Base-by-base conservation (phyloP, 2,329 filamentous ascomycete genomes). In the Fusarium sp. region DNA sequence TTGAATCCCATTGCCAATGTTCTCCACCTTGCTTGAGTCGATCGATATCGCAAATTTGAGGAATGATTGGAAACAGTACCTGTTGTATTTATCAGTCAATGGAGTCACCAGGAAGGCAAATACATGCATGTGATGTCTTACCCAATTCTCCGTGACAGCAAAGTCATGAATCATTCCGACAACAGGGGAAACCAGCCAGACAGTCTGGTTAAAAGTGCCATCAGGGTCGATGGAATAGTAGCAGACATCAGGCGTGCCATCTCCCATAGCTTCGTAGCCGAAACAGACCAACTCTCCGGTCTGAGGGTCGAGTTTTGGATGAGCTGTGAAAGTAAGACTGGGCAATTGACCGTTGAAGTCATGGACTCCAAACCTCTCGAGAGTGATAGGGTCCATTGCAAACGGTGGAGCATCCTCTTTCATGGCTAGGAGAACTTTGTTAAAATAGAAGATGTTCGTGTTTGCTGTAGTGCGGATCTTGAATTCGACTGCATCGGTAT, bases 161-260 rank as follows among this genome's bases (percentile, higher is more conserved):
- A 45, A 63, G 4, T 68, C 65, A 2, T 68, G 65, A 2, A 67
- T 67, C 63, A 68, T 63, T 3, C 65, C 55, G 3, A 55, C 58
- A 13, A 65, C 62, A 1, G 65, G 65, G 41, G 11, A 48, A 22
- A 11, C 64, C 40, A 29, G 13, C 44, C 44, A 46, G 11, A 46
- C 44, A 13, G 24, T 46, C 44, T 46, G 44, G 18, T 25, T 46
- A 5, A 46, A 46, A 9, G 24, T 46, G 5, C 44, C 44, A 2
- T 27, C 24, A n/a, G 44, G 24, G 44, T 25, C 24, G 8, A 46
- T 46, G 8, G 24, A 27, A 25, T 27, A 46, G 18, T 46, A 46
- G n/a, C 44, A 46, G 8, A 46, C 5, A n/a, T 63, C n/a, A 3
- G 47, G 52, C 1, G 58, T 64, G 2, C 65, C 65, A 5, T 65